Conservation (phyloP, 345 rosid genomes). For the Brassica carinata region DNA sequence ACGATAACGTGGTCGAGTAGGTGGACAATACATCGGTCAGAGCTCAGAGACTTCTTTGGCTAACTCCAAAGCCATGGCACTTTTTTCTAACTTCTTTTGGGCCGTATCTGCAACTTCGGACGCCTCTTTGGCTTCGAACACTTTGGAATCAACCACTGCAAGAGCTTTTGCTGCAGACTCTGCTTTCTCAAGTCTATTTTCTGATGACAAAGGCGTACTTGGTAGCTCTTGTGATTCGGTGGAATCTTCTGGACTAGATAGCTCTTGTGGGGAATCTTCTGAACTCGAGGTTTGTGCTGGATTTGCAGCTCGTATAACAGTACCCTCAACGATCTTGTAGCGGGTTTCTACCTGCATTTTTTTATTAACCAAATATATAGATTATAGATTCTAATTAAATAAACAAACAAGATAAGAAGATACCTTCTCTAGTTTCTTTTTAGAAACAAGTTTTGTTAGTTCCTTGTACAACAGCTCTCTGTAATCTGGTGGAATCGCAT, state of each 20-base stretch:
- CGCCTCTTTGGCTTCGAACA: constrained; percentile 20
- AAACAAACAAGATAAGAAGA: too few species aligned
- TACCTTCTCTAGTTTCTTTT: too few species aligned
- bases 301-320: constrained; percentile 9
- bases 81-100: constrained; percentile 41
- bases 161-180: constrained; percentile 51
- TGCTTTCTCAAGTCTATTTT: not conserved
- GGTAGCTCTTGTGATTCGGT: constrained; percentile 31
- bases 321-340: constrained; percentile 41
- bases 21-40: not conserved
- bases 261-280: not conserved
- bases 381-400: too few species aligned
- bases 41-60: not conserved
- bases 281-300: constrained; percentile 36
- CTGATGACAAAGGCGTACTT: not conserved
- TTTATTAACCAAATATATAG: too few species aligned
- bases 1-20: not conserved
- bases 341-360: not conserved
- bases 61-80: too few species aligned
- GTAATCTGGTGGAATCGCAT: too few species aligned
- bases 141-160: constrained; percentile 55
- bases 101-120: constrained; percentile 49
- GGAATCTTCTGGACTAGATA: constrained; percentile 30
- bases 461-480: too few species aligned
- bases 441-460: too few species aligned